Conservation (phyloP, 352 stramenopile species). For the Pythium folliculosum region DNA sequence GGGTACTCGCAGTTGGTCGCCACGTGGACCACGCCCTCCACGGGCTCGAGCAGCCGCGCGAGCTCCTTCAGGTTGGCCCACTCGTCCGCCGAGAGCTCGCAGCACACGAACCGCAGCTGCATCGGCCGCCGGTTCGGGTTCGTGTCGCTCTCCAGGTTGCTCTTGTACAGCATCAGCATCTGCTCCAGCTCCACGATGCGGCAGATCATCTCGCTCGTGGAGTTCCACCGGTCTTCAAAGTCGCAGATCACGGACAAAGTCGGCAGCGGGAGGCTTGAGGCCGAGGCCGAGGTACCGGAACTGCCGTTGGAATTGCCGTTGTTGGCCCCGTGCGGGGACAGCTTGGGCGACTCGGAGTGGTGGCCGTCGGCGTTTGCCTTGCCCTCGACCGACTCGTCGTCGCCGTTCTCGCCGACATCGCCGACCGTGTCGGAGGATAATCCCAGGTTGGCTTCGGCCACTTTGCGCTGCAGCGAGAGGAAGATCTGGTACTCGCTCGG, state of each 20-base stretch:
- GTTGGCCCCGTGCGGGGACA: conserved; percentile 18
- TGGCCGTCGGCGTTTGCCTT: conserved; percentile 8
- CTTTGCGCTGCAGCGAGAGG: conserved; percentile 63
- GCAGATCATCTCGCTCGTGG: conserved; percentile 78
- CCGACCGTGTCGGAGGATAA: conserved; percentile 20
- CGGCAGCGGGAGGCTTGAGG: conserved; percentile 16
- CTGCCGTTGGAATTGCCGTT: background rate
- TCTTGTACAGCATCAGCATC: conserved; percentile 76
- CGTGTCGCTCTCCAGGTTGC: conserved; percentile 68
- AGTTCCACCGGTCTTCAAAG: conserved; percentile 78
- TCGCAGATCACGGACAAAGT: conserved; percentile 77
- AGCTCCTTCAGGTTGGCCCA: conserved; percentile 74
- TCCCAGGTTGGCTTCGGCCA: conserved; percentile 45
- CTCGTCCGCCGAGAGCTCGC: conserved; percentile 65
- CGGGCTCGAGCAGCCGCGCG: conserved; percentile 58
- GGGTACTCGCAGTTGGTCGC: conserved; percentile 63
- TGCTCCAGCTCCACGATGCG: conserved; percentile 76
- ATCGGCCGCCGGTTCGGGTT: conserved; percentile 71
- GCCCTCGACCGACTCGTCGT: conserved; percentile 34
- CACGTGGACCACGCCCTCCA: conserved; percentile 69
- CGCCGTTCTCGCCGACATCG: conserved; percentile 29
- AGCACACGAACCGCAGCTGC: conserved; percentile 80
- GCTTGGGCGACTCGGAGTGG: conserved; percentile 19
- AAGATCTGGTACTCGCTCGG: conserved; percentile 85
- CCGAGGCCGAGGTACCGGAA: background rate